Evolutionary conservation across 164 flowering plant species (phyloP), one percentile per base, ranked within the genome.

Genomic region (Macadamia tetraphylla): DNA sequence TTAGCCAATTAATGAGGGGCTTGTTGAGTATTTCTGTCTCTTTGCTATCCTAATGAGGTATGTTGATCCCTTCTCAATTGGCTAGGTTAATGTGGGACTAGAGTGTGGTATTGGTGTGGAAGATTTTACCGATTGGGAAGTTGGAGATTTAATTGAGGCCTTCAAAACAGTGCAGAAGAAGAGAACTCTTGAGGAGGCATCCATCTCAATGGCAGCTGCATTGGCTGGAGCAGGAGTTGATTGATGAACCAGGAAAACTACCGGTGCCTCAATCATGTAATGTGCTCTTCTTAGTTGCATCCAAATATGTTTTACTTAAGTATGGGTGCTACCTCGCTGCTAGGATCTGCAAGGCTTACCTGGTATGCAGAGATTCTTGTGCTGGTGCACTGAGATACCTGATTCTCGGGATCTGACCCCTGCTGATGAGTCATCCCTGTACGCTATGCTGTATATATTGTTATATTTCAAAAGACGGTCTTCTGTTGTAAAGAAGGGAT

Each of bases 151-250:
- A 53, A 9, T 93, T 23, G 91, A 91, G 77, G 86, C 90, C 51
- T 93, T 89, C 68, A 81, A 86, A 68, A 52, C 85, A 10, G 83
- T 83, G 67, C 81, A 88, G 78, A 93, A 88, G 84, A 82, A 70
- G 71, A 82, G 97, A 67, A 88, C 98, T 10, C 94, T 93, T 58
- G 98, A 93, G 79, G 97, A 93, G 76, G 98, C 98, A 66, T 89
- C 98, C 0, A 89, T 92, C 55, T 77, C 94, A 15, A 81, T 93
- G 80, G 76, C 88, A 72, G 92, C 91, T 60, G 97, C 96, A 40
- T 35, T 88, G 60, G 86, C 79, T 70, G 83, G 76, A 59, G 87
- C 75, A 6, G 88, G 98, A 48, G 70, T 71, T 30, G 61, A 60
- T 42, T 44, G 61, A n/a, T 77, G 68, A 64, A 67, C 63, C 70